Conservation (phyloP, 441 rosid species). For the Erodium trifolium region DNA sequence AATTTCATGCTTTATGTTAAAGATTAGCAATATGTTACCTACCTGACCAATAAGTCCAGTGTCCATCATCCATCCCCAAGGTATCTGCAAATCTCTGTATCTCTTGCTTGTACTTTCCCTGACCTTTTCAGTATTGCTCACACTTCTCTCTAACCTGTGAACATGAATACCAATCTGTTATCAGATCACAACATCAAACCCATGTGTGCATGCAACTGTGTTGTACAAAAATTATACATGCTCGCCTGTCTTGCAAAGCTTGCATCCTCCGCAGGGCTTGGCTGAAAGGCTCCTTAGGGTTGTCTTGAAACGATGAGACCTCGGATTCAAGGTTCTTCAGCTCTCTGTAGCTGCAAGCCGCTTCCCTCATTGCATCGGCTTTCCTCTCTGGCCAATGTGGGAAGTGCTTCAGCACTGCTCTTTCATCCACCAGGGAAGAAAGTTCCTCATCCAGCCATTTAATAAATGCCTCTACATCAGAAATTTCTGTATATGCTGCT, state of each 20-base stretch:
- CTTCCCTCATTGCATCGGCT: slow-evolving; percentile 62
- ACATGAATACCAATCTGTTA: slow-evolving; percentile 1
- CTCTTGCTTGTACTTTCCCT: slow-evolving; percentile 47
- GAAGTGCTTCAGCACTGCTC: slow-evolving; percentile 69
- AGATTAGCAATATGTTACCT: slow-evolving; percentile 22
- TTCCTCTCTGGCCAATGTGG: slow-evolving; percentile 68
- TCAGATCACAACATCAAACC: background rate
- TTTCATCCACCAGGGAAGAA: slow-evolving; percentile 59
- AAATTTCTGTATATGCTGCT: slow-evolving; percentile 39
- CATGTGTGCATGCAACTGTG: slow-evolving; percentile 12
- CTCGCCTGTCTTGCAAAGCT: slow-evolving; percentile 77
- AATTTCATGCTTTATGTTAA: slow-evolving; percentile 9
- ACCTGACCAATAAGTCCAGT: slow-evolving; percentile 63
- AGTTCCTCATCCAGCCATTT: slow-evolving; percentile 60
- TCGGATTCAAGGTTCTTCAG: slow-evolving; percentile 45
- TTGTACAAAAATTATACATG: slow-evolving; percentile 36
- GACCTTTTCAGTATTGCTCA: slow-evolving; percentile 37
- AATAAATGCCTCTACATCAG: slow-evolving; percentile 53
- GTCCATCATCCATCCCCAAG: slow-evolving; percentile 72
- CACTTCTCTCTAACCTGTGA: slow-evolving; percentile 56
- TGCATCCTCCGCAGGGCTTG: slow-evolving; percentile 43
- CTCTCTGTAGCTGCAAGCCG: slow-evolving; percentile 49
- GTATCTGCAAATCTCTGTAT: slow-evolving; percentile 58
- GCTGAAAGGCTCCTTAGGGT: slow-evolving; percentile 35
- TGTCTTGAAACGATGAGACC: slow-evolving; percentile 40